Conservation (phyloP, 345 rosid genomes). For the Salix exigua region DNA sequence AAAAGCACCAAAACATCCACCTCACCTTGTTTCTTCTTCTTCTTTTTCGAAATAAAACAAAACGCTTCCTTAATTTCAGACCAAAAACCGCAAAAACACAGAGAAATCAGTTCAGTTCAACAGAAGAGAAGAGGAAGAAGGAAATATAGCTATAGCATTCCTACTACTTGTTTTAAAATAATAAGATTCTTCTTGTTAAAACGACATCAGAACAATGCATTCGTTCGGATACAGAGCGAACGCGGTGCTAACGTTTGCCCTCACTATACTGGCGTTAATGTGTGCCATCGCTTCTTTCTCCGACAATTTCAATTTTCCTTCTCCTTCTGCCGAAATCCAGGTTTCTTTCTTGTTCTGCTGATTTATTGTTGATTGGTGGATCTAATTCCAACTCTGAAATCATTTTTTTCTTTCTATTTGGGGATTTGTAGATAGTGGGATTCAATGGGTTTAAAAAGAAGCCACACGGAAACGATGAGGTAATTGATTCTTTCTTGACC, state of each 20-base stretch:
- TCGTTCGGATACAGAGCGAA: constrained; percentile 85
- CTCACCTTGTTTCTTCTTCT: neutral
- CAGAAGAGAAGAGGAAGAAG: neutral
- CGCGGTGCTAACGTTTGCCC: constrained; percentile 73
- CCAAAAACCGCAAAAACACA: neutral
- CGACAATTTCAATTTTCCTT: constrained; percentile 75
- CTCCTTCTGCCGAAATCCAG: constrained; percentile 83
- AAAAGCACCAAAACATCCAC: neutral
- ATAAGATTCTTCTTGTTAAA: neutral
- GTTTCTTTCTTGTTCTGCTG: constrained; percentile 23
- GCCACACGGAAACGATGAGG: constrained; percentile 90
- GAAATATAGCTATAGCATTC: neutral
- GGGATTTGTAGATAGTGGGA: constrained; percentile 59
- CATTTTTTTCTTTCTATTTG: neutral
- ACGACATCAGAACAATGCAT: constrained; percentile 52
- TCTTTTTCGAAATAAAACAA: neutral
- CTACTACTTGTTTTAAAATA: neutral
- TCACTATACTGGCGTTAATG: constrained; percentile 76
- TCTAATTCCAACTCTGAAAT: constrained; percentile 14
- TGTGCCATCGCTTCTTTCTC: constrained; percentile 82
- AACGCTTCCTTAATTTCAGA: neutral
- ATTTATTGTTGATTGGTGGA: neutral
- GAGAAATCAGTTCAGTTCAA: neutral
- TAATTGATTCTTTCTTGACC: constrained; percentile 8
- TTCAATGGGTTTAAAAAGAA: constrained; percentile 88